These are phyloP conservation scores for Tagetes patula DNA, from an alignment of 129 eudicot genomes.

Conservation along the genomic window DNA sequence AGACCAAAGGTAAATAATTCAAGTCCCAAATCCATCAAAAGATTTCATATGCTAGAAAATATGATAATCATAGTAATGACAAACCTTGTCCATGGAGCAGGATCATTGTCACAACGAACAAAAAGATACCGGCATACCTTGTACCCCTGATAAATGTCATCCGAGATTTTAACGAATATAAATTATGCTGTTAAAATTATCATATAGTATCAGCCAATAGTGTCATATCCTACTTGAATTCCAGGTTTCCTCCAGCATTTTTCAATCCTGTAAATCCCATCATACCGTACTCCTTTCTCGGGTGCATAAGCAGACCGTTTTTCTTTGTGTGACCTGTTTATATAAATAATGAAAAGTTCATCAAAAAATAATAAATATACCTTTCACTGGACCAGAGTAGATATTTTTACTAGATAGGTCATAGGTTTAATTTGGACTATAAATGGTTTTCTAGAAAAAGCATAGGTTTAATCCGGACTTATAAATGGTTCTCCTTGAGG, in stretches of 20 bases:
- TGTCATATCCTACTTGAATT: slow-evolving; percentile 44
- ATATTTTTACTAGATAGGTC: not conserved
- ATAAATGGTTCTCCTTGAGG: not conserved
- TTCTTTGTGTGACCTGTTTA: slow-evolving; percentile 78
- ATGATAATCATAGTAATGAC: slow-evolving; percentile 17
- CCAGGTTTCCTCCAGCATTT: slow-evolving; percentile 79
- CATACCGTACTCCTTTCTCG: slow-evolving; percentile 72
- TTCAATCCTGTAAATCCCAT: slow-evolving; percentile 79
- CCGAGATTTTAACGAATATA: not conserved
- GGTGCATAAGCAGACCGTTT: slow-evolving; percentile 94
- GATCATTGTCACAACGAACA: slow-evolving; percentile 87
- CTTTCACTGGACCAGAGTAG: not conserved
- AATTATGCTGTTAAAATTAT: not conserved
- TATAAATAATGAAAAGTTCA: not conserved
- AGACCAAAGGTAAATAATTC: not conserved
- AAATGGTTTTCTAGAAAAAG: not conserved
- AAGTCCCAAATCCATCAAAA: not conserved
- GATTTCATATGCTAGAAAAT: slow-evolving; percentile 15
- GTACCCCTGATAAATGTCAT: slow-evolving; percentile 43
- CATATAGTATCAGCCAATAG: not conserved
- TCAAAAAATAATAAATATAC: not conserved
- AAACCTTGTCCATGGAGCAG: slow-evolving; percentile 97
- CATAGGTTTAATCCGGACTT: not conserved
- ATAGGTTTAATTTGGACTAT: not conserved
- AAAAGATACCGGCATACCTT: slow-evolving; percentile 79